These are phyloP conservation scores for Xerocomus brunneocitrinus DNA, from an alignment of 768 basidiomycete genomes.

Conservation along the genomic window DNA sequence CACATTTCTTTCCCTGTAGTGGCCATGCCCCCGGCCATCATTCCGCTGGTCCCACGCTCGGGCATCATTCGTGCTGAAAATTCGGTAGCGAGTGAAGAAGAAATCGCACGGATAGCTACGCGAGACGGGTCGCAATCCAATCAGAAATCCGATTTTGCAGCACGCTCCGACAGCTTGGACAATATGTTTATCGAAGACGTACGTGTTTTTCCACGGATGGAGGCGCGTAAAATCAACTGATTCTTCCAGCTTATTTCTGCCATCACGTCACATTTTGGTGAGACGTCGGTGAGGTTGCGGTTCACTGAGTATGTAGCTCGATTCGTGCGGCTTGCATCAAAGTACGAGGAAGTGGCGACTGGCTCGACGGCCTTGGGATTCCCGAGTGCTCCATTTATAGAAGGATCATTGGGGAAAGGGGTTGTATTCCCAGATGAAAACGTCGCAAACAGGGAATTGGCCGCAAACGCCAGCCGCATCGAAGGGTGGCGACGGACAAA, in stretches of 20 bases:
- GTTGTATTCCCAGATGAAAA: constrained; percentile 73
- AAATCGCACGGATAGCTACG: constrained; percentile 51
- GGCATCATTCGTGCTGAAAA: constrained; percentile 64
- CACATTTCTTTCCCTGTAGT: constrained; percentile 49
- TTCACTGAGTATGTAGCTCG: constrained; percentile 86
- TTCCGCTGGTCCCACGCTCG: constrained; percentile 48
- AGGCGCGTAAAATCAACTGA: background rate
- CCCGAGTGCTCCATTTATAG: constrained; percentile 49
- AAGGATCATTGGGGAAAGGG: constrained; percentile 66
- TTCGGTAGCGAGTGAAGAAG: constrained; percentile 63
- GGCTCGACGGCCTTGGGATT: constrained; percentile 77
- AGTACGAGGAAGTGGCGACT: constrained; percentile 80
- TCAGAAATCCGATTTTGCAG: constrained; percentile 49
- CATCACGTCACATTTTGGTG: constrained; percentile 90
- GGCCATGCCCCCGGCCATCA: constrained; percentile 36
- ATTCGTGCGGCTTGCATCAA: constrained; percentile 84
- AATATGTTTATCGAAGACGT: constrained; percentile 94
- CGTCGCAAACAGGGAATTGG: constrained; percentile 62
- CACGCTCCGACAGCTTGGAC: constrained; percentile 63
- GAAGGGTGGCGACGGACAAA: constrained; percentile 90
- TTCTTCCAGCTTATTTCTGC: constrained; percentile 62
- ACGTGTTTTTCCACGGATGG: constrained; percentile 26
- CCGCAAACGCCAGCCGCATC: constrained; percentile 74
- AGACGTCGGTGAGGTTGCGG: constrained; percentile 78
- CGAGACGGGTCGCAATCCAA: constrained; percentile 48